phyloP scores from a whole-genome alignment of 2,329 filamentous ascomycete genomes.

The Aspergillus unguis region DNA sequence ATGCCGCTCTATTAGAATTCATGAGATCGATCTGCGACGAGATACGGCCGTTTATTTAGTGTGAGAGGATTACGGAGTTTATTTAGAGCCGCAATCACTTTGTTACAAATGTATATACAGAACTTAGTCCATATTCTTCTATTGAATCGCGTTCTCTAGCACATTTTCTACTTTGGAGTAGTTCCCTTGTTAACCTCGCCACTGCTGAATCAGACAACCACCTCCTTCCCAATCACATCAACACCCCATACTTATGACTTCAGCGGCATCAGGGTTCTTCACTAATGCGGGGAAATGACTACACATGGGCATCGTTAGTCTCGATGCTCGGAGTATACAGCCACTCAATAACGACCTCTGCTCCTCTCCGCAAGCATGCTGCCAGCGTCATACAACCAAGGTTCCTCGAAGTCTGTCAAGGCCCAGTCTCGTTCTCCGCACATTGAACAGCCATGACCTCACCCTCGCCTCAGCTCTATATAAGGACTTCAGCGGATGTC shows the following conservation, averaged over 20 bases:
- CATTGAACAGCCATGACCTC: too few species aligned
- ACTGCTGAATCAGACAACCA: background rate
- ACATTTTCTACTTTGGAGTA: background rate
- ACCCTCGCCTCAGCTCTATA: too few species aligned
- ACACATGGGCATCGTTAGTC: background rate
- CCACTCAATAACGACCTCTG: too few species aligned
- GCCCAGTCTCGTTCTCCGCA: too few species aligned
- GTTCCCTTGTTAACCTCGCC: background rate
- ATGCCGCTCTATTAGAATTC: slow-evolving; percentile 10
- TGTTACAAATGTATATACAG: background rate
- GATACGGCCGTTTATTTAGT: background rate
- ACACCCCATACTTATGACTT: slow-evolving; percentile 4
- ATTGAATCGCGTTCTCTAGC: too few species aligned
- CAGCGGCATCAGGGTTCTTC: background rate
- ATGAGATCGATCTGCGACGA: background rate
- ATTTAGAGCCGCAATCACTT: background rate
- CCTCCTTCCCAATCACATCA: background rate
- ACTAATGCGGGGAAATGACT: slow-evolving; percentile 4
- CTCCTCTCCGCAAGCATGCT: too few species aligned
- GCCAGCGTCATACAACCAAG: too few species aligned
- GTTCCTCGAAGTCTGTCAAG: too few species aligned
- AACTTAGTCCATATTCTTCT: too few species aligned
- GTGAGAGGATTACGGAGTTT: background rate
- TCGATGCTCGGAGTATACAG: too few species aligned
- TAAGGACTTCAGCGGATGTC: too few species aligned